A percentile compares a stretch with the other conserved stretches of the same genome.
These are phyloP conservation scores for Calocybe gangraenosa DNA, from an alignment of 768 basidiomycete genomes.

Conservation along the genomic window DNA sequence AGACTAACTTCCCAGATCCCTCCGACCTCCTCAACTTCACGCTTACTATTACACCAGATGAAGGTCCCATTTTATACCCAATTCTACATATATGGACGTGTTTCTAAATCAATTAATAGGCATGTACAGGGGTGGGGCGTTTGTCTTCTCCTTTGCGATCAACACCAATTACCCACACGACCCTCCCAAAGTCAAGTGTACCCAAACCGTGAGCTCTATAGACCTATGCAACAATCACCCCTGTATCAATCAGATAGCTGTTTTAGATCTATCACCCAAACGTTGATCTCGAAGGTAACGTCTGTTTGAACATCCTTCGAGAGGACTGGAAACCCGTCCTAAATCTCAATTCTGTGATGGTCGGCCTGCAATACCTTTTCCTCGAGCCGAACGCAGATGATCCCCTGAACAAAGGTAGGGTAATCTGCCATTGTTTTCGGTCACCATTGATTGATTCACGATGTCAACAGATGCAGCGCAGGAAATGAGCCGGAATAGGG, in stretches of 20 bases:
- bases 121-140: constrained; percentile 96
- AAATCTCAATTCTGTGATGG: constrained; percentile 97
- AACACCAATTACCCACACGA: constrained; percentile 99
- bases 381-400: constrained; percentile 98
- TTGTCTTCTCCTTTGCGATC: constrained; percentile 93
- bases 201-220: constrained; percentile 67
- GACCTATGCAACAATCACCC: neutral
- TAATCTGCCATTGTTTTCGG: constrained; percentile 1
- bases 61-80: constrained; percentile 56
- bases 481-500: constrained; percentile 86
- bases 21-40: constrained; percentile 95
- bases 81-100: constrained; percentile 1
- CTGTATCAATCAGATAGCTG: constrained; percentile 7
- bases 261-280: constrained; percentile 97
- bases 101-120: constrained; percentile 40
- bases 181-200: constrained; percentile 98
- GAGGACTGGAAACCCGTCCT: constrained; percentile 99
- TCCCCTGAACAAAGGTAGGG: constrained; percentile 93
- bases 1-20: constrained; percentile 90
- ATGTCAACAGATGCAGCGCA: constrained; percentile 80
- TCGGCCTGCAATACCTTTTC: constrained; percentile 97
- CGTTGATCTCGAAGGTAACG: constrained; percentile 96
- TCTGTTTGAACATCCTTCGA: constrained; percentile 95
- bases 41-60: constrained; percentile 93
- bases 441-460: constrained; percentile 4